Evolutionary conservation across 495 filamentous ascomycete species (phyloP), one percentile per base, ranked within the genome.

Genomic region (Parmelia sp.): DNA sequence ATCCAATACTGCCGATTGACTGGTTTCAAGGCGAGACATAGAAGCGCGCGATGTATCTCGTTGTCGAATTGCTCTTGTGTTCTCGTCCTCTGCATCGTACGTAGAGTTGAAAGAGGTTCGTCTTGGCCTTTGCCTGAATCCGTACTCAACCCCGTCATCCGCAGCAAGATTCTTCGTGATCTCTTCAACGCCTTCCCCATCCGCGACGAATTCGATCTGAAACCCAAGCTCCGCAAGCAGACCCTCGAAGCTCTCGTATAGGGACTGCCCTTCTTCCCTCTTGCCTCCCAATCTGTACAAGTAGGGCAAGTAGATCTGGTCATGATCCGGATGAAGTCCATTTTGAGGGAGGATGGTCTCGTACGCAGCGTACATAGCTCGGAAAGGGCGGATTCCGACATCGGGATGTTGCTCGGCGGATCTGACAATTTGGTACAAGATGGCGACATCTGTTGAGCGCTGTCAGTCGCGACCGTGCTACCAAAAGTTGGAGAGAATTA

Each of bases 351-450:
- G 80, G 35, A 90, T 79, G 63, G 83, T 77, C 68, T 95, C 87
- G 69, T 94, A 94, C 40, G 90, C 89, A 23, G 81, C 78, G 75
- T 92, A 96, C 35, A 96, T 81, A 25, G 90, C 89, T 74, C 87
- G 85, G 68, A 88, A 92, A 5, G 90, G 88, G 17, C 86, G 76
- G 64, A 80, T 79, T 61, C 87, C 80, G 63, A 82, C 82, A 37
- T 86, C 82, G 2, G 85, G 83, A 33, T 89, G 79, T 31, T 77
- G 74, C 76, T 92, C 85, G 29, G 89, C 91, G 73, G 79, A 79
- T 60, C 75, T 79, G 74, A 93, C 84, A 70, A 96, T 90, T 55
- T 88, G 80, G 74, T 89, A 87, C 65, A 96, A 80, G 63, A 92
- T 80, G 60, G 81, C 82, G 72, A 96, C 86, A 81, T 95, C 91